Conservation (phyloP, 1,284 basidiomycete species). For the Dichomitus squalens region DNA sequence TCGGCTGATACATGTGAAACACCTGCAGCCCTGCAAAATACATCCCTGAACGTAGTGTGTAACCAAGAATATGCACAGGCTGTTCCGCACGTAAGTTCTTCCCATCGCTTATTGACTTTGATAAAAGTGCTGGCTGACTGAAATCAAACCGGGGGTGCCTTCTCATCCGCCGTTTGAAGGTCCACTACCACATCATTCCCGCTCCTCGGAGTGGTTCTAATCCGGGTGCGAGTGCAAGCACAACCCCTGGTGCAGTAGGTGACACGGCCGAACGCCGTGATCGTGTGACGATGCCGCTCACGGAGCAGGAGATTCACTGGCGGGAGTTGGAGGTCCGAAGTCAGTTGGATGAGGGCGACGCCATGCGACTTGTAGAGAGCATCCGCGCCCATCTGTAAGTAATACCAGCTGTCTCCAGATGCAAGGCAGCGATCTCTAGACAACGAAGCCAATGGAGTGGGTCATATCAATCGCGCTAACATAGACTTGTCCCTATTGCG, state of each 20-base stretch:
- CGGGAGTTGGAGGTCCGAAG: constrained; percentile 57
- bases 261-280: constrained; percentile 15
- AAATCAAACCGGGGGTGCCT: not conserved
- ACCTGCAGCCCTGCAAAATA: constrained; percentile 58
- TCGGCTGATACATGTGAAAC: not conserved
- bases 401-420: too few relatives aligned
- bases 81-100: constrained; percentile 69
- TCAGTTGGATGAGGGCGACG: constrained; percentile 66
- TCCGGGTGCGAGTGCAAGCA: not conserved
- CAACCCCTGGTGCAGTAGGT: not conserved
- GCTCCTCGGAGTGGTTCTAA: constrained; percentile 51
- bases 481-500: too few relatives aligned
- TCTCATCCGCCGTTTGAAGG: constrained; percentile 40
- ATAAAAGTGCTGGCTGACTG: too few relatives aligned
- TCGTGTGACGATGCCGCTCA: constrained; percentile 35
- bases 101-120: not conserved
- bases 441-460: not conserved
- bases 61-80: constrained; percentile 84
- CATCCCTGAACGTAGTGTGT: constrained; percentile 72
- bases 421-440: not conserved
- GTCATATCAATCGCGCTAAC: too few relatives aligned
- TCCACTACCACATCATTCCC: constrained; percentile 81
- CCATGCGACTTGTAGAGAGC: constrained; percentile 42
- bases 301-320: constrained; percentile 54
- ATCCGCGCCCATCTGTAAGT: constrained; percentile 39